A percentile compares a stretch with the other conserved stretches of the same genome.
Evolutionary conservation across 2,329 filamentous ascomycete genomes (phyloP).

Genomic region (Arthrobotrys conoides): DNA sequence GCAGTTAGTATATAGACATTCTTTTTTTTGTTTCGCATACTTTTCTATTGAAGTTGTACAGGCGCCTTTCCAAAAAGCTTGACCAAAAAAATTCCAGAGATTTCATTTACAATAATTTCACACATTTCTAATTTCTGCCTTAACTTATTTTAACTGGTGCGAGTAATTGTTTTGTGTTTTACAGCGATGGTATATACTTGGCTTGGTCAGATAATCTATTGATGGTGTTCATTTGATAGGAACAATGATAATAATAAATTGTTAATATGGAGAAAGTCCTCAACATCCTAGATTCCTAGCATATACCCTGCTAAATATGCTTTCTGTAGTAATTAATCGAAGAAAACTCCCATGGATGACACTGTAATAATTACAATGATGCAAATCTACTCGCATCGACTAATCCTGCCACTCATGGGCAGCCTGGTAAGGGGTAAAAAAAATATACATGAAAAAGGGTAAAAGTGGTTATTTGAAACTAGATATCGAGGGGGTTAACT

Average conservation of each 20-base stretch:
- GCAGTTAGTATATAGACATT: constrained; percentile 21
- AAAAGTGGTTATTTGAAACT: constrained; percentile 13
- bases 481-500: constrained; percentile 4
- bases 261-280: constrained; percentile 4
- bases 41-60: not conserved
- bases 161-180: not conserved
- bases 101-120: not conserved
- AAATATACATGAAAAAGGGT: constrained; percentile 18
- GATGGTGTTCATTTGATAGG: not conserved
- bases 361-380: not conserved
- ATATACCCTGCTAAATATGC: not conserved
- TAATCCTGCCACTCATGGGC: constrained; percentile 8
- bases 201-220: not conserved
- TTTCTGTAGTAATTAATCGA: not conserved
- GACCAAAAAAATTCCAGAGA: constrained; percentile 11
- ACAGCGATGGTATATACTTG: not conserved
- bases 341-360: constrained; percentile 4
- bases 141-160: constrained; percentile 1
- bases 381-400: not conserved
- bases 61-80: not conserved
- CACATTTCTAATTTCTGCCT: not conserved
- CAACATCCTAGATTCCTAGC: not conserved
- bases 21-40: not conserved
- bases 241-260: not conserved
- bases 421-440: constrained; percentile 6